These are phyloP conservation scores for Globisporangium irregulare DNA, from an alignment of 352 stramenopile genomes.

Conservation along the genomic window DNA sequence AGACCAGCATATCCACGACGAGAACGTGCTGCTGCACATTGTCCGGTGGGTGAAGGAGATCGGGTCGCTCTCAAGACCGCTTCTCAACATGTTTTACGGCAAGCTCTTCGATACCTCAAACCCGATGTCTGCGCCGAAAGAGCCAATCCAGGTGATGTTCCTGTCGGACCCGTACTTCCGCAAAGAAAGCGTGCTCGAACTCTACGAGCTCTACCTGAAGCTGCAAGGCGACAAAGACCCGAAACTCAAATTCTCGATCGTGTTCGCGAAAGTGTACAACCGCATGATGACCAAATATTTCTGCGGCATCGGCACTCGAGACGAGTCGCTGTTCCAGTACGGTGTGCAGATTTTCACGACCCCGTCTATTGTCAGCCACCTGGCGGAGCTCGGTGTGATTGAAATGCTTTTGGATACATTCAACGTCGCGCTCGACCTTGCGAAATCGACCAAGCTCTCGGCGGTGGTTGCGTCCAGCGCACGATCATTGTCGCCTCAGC, in stretches of 20 bases:
- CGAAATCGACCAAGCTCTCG: slow-evolving; percentile 40
- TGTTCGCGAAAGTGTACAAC: slow-evolving; percentile 85
- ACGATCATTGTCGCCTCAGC: slow-evolving; percentile 18
- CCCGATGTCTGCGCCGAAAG: slow-evolving; percentile 34
- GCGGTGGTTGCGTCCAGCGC: slow-evolving; percentile 24
- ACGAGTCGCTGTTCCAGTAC: slow-evolving; percentile 90
- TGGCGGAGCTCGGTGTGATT: slow-evolving; percentile 57
- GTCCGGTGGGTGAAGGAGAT: slow-evolving; percentile 78
- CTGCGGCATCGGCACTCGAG: slow-evolving; percentile 83
- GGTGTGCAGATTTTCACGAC: slow-evolving; percentile 94
- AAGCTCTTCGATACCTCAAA: slow-evolving; percentile 59
- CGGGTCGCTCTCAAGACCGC: slow-evolving; percentile 51
- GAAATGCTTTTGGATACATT: slow-evolving; percentile 81
- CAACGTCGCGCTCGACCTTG: slow-evolving; percentile 68
- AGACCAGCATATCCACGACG: slow-evolving; percentile 65
- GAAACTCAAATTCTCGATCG: slow-evolving; percentile 91
- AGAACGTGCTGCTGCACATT: slow-evolving; percentile 58
- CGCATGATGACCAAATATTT: slow-evolving; percentile 88
- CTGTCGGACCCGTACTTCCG: slow-evolving; percentile 94
- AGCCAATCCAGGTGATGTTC: slow-evolving; percentile 89
- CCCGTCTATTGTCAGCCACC: slow-evolving; percentile 78
- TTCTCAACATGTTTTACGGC: slow-evolving; percentile 64
- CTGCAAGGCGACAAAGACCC: slow-evolving; percentile 93
- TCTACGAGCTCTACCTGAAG: slow-evolving; percentile 95
- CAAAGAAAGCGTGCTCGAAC: slow-evolving; percentile 87